Evolutionary conservation across 2,329 filamentous ascomycete genomes (phyloP), one percentile per base, ranked within the genome.

Genomic region (Mollisiaceae sp.): DNA sequence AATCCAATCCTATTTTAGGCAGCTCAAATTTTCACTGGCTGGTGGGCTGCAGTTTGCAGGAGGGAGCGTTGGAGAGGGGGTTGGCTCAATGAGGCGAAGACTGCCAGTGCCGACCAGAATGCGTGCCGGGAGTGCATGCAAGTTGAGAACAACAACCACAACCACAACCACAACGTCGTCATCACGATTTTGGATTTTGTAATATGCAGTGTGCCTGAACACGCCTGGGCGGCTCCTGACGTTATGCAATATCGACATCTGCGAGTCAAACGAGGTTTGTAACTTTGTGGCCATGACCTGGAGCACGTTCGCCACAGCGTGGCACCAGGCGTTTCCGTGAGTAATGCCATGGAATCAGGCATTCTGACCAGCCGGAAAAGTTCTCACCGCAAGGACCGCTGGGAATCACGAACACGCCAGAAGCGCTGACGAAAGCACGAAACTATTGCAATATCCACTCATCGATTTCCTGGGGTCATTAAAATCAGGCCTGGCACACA

Each of bases 381-480:
- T 62, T 59, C 57, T 60, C 62, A 63, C 62, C 50, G 54, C 63
- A 62, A 61, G 38, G 60, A 27, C 20, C 38, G 20, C 59, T 15
- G 15, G 39, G n/a, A 8, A 32, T 15, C 39, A 38, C 27, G 35
- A 65, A 65, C 56, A 64, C 45, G 67, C 59, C 59, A 65, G 60
- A 63, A 63, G 56, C 59, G 66, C 66, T 64, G 63, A 62, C 64
- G 61, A 64, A 67, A 65, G 41, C 50, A 27, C 50, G 50, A 54
- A 59, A 62, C 63, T 43, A 59, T n/a, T 64, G 45, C 18, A 39
- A 36, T 36, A 32, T 45, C 22, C 24, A 39, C 60, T 67, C 63
- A 65, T 56, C 63, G 62, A 59, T 71, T 71, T 71, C 64, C 45
- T 59, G 67, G 67, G 67, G 67, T 67, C 69, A 71, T 69, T 65